phyloP scores from a whole-genome alignment of 2,329 filamentous ascomycete species.

The Pestalotiopsis sp. region DNA sequence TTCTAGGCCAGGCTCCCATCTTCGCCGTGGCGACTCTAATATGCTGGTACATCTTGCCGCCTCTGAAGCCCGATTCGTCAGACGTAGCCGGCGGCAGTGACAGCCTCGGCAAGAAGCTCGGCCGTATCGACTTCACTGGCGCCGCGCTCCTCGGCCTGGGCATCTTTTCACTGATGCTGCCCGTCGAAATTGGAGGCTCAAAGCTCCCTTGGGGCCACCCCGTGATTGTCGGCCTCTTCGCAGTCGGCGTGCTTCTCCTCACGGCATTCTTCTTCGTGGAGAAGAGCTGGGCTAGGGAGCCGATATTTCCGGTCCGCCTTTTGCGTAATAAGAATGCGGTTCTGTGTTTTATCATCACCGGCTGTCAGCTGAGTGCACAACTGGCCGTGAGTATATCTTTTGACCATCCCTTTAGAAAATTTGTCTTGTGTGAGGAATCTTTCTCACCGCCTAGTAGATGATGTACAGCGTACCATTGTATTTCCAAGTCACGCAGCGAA shows the following conservation, averaged over 20 bases:
- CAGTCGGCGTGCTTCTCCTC: conserved; percentile 28
- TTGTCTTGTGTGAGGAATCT: not conserved
- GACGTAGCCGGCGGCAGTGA: conserved; percentile 10
- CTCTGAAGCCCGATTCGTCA: conserved; percentile 6
- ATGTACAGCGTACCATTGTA: conserved; percentile 71
- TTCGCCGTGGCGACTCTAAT: conserved; percentile 49
- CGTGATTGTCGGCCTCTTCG: conserved; percentile 33
- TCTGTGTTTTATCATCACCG: conserved; percentile 53
- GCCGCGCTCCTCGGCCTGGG: conserved; percentile 43
- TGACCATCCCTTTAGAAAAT: conserved; percentile 6
- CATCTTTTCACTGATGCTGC: conserved; percentile 39
- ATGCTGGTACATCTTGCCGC: conserved; percentile 34
- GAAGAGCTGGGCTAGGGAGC: conserved; percentile 49
- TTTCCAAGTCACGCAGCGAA: conserved; percentile 64
- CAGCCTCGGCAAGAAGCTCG: conserved; percentile 36
- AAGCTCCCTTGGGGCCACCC: conserved; percentile 42
- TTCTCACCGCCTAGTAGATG: conserved; percentile 36
- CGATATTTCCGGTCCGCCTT: conserved; percentile 60
- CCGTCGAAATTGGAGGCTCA: conserved; percentile 41
- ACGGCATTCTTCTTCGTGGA: conserved; percentile 39
- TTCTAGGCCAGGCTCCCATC: conserved; percentile 59
- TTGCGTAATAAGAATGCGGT: conserved; percentile 54
- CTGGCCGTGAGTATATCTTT: conserved; percentile 46
- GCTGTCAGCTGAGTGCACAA: conserved; percentile 60
- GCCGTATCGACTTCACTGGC: conserved; percentile 62